Base-by-base conservation (phyloP, 2,329 filamentous ascomycete species). In the Alternaria tenuissima region DNA sequence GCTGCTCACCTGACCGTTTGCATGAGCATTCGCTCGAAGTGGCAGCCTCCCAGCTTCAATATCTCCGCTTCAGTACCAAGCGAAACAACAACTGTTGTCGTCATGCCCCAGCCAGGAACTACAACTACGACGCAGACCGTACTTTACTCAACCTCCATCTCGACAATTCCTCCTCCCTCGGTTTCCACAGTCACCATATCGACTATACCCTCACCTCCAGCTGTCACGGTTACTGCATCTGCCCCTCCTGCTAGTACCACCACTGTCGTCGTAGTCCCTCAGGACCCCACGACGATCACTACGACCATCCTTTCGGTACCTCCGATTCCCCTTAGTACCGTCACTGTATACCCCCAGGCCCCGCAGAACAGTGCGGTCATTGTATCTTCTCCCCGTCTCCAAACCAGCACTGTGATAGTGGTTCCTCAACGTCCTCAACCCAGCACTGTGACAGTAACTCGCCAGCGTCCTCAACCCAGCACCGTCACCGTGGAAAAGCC, bases 1-100 rank as follows among this genome's bases (percentile, higher is more conserved):
- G 20, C 28, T 28, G 18, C 43, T 26, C 20, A 32, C 42, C 14
- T 48, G 11, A 55, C 51, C 9, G n/a, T 48, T 18, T 59, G 52
- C 30, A 59, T 59, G 57, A 56, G 57, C 24, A 22, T 55, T n/a
- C 57, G 57, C 14, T 42, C 46, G 28, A 46, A 26, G 22, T 48
- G 26, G 42, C 26, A 55, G 20, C 49, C 42, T 22, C 51, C 56
- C 22, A 41, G 43, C 28, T 47, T 55, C 28, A 46, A 54, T 20
- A 18, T 55, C 26, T 53, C 51, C 12, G 42, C 36, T 7, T 46
- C 42, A 5, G 24, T 18, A 12, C 28, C 43, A 4, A 55, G 38
- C 16, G 28, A 26, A 20, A 48, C 49, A 12, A 55, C 43, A 48
- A 59, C 51, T 20, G 30, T 57, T n/a, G 28, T 51, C 22, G 26